Evolutionary conservation across 2,329 filamentous ascomycete species (phyloP).

Genomic region (Trichoderma atrobrunneum): DNA sequence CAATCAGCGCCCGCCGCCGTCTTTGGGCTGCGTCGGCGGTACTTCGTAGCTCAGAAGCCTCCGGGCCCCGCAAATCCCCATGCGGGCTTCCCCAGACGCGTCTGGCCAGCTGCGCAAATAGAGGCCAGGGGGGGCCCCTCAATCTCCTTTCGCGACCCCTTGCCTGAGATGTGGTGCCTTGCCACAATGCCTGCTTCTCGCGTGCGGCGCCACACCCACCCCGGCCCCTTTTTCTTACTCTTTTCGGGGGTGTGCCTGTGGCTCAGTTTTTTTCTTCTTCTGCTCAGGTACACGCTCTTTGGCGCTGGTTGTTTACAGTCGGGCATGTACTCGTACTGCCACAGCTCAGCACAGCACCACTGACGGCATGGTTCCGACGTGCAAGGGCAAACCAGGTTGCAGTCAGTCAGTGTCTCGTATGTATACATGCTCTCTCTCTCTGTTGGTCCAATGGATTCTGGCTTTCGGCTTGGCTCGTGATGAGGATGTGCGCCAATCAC

Average conservation of each 20-base stretch:
- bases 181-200: conserved; percentile 13
- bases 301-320: neutral
- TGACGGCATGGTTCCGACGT: neutral
- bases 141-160: conserved; percentile 7
- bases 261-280: neutral
- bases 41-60: conserved; percentile 31
- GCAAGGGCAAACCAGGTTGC: neutral
- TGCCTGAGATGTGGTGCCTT: neutral
- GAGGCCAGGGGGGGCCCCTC: conserved; percentile 5
- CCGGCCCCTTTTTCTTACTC: neutral
- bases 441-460: neutral
- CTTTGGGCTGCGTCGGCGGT: conserved; percentile 28
- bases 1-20: neutral
- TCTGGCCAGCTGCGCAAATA: neutral
- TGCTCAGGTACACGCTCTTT: no score
- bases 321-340: no score
- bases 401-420: neutral
- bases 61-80: conserved; percentile 20
- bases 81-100: conserved; percentile 33
- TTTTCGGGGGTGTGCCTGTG: neutral
- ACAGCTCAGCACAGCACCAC: no score
- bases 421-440: neutral
- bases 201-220: conserved; percentile 15
- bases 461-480: neutral
- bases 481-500: neutral